These are phyloP conservation scores for Botryotinia calthae DNA, from an alignment of 2,329 filamentous ascomycete genomes.

Conservation along the genomic window DNA sequence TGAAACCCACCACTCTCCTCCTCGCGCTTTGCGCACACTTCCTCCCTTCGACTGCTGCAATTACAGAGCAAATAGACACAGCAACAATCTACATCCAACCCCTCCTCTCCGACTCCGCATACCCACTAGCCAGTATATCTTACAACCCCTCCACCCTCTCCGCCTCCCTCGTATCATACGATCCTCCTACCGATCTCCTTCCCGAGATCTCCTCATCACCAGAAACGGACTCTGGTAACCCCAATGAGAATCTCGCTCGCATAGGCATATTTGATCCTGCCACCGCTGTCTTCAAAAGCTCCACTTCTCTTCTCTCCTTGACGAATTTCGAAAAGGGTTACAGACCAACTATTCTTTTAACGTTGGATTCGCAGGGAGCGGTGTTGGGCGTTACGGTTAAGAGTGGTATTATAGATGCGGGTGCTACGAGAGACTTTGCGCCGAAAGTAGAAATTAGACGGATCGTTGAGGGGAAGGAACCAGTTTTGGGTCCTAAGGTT, in stretches of 20 bases:
- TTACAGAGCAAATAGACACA: constrained; percentile 42
- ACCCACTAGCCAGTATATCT: constrained; percentile 54
- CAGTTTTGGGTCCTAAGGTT: constrained; percentile 62
- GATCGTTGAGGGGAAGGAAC: constrained; percentile 51
- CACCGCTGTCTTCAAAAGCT: constrained; percentile 49
- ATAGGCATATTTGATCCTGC: constrained; percentile 56
- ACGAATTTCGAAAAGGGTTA: constrained; percentile 62
- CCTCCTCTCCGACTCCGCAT: constrained; percentile 39
- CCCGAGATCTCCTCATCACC: constrained; percentile 14
- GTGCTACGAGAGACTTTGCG: constrained; percentile 63
- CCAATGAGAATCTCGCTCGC: constrained; percentile 46
- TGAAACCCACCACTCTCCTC: constrained; percentile 45
- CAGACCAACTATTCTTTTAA: constrained; percentile 54
- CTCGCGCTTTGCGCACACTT: constrained; percentile 41
- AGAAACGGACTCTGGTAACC: neutral
- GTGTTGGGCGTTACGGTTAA: constrained; percentile 52
- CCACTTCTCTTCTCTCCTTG: constrained; percentile 54
- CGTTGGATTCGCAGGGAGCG: constrained; percentile 46
- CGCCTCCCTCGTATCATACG: constrained; percentile 53
- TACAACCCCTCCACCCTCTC: constrained; percentile 49
- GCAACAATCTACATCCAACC: constrained; percentile 37
- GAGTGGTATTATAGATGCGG: constrained; percentile 61
- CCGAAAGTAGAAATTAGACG: constrained; percentile 55
- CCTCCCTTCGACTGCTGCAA: constrained; percentile 41
- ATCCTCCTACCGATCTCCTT: constrained; percentile 51